Percentiles rank a stretch among this genome's conserved stretches.
These are phyloP conservation scores for Porcisia hertigi DNA, from an alignment of 208 protist genomes.

Conservation along the genomic window DNA sequence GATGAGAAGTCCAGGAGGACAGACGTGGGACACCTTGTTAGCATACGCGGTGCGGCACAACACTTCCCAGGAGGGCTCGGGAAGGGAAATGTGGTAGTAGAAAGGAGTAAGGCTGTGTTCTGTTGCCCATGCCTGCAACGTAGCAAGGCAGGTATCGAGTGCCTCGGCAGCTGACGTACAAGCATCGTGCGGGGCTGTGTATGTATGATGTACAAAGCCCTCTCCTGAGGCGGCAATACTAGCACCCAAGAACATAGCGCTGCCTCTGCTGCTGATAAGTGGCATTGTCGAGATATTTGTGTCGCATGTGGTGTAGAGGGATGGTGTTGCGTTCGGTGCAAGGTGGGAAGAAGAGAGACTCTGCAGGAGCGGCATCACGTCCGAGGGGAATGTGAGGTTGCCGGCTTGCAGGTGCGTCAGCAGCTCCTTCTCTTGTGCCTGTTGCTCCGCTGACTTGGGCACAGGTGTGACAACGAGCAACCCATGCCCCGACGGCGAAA, in stretches of 20 bases:
- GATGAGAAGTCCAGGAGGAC: conserved; percentile 27
- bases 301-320: background rate
- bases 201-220: background rate
- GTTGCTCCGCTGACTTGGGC: conserved; percentile 55
- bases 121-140: conserved; percentile 10
- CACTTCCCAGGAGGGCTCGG: conserved; percentile 12
- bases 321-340: background rate
- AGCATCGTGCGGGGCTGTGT: background rate
- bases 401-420: conserved; percentile 32
- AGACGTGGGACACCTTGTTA: conserved; percentile 21
- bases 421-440: conserved; percentile 26
- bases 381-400: conserved; percentile 26
- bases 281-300: background rate
- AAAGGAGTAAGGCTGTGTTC: conserved; percentile 10
- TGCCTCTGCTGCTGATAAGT: conserved; percentile 7
- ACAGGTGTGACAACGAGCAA: conserved; percentile 42
- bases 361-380: conserved; percentile 27
- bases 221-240: background rate
- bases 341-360: background rate
- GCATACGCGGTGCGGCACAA: conserved; percentile 16
- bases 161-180: background rate
- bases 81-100: conserved; percentile 20
- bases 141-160: background rate
- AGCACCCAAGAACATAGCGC: background rate
- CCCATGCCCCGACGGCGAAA: conserved; percentile 67